Evolutionary conservation across 352 stramenopile genomes (phyloP).

Genomic region (Phytopythium litorale): DNA sequence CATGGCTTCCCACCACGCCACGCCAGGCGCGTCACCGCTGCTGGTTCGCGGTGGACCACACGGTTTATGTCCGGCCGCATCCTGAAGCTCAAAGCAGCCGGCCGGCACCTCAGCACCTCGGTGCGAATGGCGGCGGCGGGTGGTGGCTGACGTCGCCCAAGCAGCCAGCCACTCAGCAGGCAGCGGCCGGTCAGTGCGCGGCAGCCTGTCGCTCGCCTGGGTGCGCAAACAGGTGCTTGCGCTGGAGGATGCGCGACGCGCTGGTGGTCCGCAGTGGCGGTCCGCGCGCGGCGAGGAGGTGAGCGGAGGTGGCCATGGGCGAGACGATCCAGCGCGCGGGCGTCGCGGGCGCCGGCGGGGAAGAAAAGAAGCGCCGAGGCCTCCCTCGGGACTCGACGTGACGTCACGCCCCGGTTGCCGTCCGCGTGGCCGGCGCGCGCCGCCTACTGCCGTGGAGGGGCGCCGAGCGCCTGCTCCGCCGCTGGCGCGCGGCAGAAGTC

Average conservation of each 20-base stretch:
- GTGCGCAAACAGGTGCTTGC: slow-evolving; percentile 1
- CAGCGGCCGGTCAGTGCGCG: too few species aligned
- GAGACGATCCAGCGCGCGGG: not conserved
- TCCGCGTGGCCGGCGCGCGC: not conserved
- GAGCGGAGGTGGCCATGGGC: not conserved
- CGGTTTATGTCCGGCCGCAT: not conserved
- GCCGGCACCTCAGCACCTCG: not conserved
- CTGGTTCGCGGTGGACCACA: not conserved
- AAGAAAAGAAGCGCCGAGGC: not conserved
- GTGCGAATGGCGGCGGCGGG: too few species aligned
- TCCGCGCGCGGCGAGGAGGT: too few species aligned
- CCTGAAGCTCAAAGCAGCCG: not conserved
- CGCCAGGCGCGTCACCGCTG: not conserved
- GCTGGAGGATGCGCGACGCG: not conserved
- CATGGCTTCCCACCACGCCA: not conserved
- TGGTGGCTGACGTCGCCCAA: not conserved
- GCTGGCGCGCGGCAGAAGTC: slow-evolving; percentile 29
- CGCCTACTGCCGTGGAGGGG: not conserved
- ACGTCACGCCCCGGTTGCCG: not conserved
- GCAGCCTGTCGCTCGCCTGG: not conserved
- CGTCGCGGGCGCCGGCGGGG: not conserved
- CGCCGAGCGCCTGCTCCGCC: not conserved
- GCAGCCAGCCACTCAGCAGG: not conserved
- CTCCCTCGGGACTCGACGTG: not conserved
- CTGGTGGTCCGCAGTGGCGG: not conserved